These are phyloP conservation scores for Nannochloropsis oceanica DNA, from an alignment of 108 stramenopile species.

Conservation along the genomic window DNA sequence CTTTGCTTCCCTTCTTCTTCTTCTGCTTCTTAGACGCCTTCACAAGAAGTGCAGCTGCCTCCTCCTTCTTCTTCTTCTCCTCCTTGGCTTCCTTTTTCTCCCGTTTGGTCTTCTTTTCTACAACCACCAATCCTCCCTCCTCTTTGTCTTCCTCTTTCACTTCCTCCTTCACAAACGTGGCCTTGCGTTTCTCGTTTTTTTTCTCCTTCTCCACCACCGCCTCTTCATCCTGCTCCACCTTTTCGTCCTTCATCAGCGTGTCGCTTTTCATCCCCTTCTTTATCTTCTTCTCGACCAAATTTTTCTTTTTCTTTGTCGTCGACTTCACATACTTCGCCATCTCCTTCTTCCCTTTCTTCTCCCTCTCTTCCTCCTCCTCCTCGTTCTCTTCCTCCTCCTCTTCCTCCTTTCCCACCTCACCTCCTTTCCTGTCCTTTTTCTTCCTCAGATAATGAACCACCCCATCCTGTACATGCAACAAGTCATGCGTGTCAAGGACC, in stretches of 20 bases:
- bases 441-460: background rate
- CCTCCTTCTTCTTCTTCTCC: background rate
- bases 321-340: background rate
- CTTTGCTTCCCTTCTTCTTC: background rate
- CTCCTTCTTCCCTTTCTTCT: background rate
- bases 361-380: background rate
- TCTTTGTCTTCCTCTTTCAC: background rate
- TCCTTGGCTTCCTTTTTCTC: background rate
- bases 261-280: background rate
- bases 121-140: background rate
- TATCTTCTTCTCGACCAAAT: background rate
- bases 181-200: background rate
- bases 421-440: background rate
- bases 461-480: background rate
- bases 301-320: too few relatives aligned
- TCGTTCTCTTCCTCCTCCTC: background rate
- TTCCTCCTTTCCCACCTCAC: background rate
- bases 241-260: background rate
- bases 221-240: background rate
- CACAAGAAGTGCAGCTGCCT: background rate
- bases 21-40: background rate
- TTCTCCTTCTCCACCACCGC: background rate
- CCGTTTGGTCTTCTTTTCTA: background rate
- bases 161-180: background rate
- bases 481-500: background rate